A percentile compares a stretch with the other conserved stretches of the same genome.
Conservation (phyloP, 805 yeast genomes). For the Metschnikowia cerradonensis region DNA sequence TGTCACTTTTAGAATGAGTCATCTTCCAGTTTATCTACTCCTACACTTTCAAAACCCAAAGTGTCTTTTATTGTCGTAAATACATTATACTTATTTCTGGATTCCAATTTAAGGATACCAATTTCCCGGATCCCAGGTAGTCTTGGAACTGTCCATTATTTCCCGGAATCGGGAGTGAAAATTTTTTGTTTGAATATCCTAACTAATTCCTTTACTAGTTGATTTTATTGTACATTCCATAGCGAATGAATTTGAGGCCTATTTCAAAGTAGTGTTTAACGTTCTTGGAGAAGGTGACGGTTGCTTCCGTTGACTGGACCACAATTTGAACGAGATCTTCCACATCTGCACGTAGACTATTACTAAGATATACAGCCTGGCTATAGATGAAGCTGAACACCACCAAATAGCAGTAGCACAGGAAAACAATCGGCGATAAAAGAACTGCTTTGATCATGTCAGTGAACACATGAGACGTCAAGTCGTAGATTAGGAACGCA, state of each 20-base stretch:
- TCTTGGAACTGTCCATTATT: no score
- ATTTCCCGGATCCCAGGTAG: no score
- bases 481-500: not conserved
- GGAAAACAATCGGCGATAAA: not conserved
- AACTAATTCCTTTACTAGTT: constrained; percentile 11
- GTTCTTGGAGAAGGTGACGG: constrained; percentile 17
- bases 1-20: no score
- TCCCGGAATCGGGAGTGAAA: no score
- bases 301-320: constrained; percentile 14
- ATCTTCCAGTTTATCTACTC: no score
- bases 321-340: constrained; percentile 13
- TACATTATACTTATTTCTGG: no score
- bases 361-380: constrained; percentile 6
- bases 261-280: constrained; percentile 18
- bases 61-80: no score
- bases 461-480: not conserved
- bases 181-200: no score
- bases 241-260: constrained; percentile 17
- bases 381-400: constrained; percentile 4
- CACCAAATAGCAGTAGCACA: constrained; percentile 8
- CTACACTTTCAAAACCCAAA: no score
- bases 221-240: constrained; percentile 23
- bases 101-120: no score
- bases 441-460: constrained; percentile 1
- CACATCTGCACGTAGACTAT: constrained; percentile 13